Conservation (phyloP, 2,329 filamentous ascomycete species). For the Spiromastix sp. region DNA sequence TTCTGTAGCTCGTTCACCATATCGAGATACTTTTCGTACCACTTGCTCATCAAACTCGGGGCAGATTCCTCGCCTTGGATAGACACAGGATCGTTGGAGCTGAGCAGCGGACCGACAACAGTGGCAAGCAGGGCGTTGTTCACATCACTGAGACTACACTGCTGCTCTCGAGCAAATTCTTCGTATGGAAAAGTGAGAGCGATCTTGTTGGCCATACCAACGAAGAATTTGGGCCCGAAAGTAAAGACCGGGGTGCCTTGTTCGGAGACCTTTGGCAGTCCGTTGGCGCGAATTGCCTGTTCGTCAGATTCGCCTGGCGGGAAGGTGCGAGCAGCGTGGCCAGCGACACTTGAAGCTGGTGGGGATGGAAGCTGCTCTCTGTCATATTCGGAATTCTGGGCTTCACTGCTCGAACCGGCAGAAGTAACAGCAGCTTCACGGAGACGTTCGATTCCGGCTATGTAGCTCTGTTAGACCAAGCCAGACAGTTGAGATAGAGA, state of each 20-base stretch:
- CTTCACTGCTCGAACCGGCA: no score
- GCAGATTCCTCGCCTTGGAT: slow-evolving; percentile 6
- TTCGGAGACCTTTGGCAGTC: background rate
- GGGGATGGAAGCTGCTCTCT: no score
- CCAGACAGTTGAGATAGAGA: no score
- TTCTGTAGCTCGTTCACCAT: slow-evolving; percentile 1
- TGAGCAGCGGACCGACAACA: slow-evolving; percentile 14
- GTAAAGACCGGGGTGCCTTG: background rate
- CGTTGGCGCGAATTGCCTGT: background rate
- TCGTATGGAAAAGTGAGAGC: slow-evolving; percentile 15
- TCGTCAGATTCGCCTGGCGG: background rate
- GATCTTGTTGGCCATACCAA: slow-evolving; percentile 15
- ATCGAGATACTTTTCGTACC: slow-evolving; percentile 5
- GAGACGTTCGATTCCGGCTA: no score
- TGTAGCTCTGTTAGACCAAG: no score
- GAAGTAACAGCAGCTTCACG: no score
- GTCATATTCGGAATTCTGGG: no score
- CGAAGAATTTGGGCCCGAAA: slow-evolving; percentile 16
- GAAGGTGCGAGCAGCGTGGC: background rate
- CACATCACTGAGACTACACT: slow-evolving; percentile 13
- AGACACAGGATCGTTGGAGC: no score
- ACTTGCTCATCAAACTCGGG: slow-evolving; percentile 7
- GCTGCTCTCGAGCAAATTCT: slow-evolving; percentile 15
- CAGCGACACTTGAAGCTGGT: no score
- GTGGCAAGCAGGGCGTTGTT: slow-evolving; percentile 13